Base-by-base conservation (phyloP, 495 filamentous ascomycete genomes). In the Talaromyces liani region DNA sequence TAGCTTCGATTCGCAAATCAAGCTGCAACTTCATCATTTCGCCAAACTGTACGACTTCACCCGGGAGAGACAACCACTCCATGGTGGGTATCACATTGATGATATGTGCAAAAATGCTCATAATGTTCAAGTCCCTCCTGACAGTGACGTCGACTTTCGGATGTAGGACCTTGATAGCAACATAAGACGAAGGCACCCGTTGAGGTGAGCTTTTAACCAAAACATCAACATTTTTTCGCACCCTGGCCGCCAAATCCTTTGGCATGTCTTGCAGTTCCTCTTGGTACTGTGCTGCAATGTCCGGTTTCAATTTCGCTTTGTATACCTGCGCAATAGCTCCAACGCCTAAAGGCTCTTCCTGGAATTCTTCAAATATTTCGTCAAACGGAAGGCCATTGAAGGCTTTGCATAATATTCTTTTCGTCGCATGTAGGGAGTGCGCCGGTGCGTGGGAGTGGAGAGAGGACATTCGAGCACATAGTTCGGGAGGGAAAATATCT, bases 271-370 rank as follows among this genome's bases (percentile, higher is more conserved):
- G 66, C 4, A 84, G 63, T 20, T 88, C 80, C 1, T 79, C 71
- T 63, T 90, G 87, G 25, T 82, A 81, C 1, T 82, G 82, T 2
- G 77, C 79, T 7, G 89, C 85, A 62, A 97, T 79, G 59, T 90
- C 87, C 2, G 89, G 85, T 66, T 93, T 96, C 31, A 99, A 75
- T 71, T 91, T 97, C 2, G 95, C 95, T 70, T 89, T 95, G 79
- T 99, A 99, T 10, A 97, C 95, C 73, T 99, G 95, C 16, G 95
- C 95, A 70, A 99, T 97, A 14, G 95, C 94, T 24, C 95, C 95
- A 4, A 97, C 93, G 12, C 95, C 95, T 2, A 99, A 76, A 0
- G 95, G 94, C 61, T 85, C 85, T 72, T 95, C 91, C 24, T 97
- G 81, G 68, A 99, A 99, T 71, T 98, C 95, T 29, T 97, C 92